Base-by-base conservation (phyloP, 23 red algal species). In the Porphyridium purpureum region DNA sequence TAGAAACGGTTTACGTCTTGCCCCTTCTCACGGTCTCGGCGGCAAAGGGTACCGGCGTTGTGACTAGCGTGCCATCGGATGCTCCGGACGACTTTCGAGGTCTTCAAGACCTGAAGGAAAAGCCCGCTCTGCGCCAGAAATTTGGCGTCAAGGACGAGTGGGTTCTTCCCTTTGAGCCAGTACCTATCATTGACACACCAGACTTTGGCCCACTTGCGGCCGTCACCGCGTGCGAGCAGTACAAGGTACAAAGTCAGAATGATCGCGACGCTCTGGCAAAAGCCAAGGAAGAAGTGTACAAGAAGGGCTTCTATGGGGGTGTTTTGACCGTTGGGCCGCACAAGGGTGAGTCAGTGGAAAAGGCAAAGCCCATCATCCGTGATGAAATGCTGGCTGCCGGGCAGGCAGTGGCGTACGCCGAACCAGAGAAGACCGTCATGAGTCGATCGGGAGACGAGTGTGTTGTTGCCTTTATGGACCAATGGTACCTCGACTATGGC, bases 401-500 rank as follows among this genome's bases (percentile, higher is more conserved):
- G 3, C 21, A 80, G 60, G 80, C 72, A 2, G 49, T 70, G 46
- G 25, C 54, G 29, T 98, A 98, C 36, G 75, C 68, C 7, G 90
- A 98, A 60, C 80, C 90, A 5, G 90, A 98, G 59, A 75, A 71
- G 20, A 70, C 64, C 57, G 90, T 98, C 1, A 67, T 86, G 32
- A 75, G 66, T 32, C 73, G 90, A 8, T 82, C 73, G 8, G 90
- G 90, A 21, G 78, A 80, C 31, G 79, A 85, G 49, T 98, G 90
- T 49, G 90, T 98, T 1, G 90, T 98, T 8, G 90, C 90, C 17
- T 60, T 86, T 25, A 74, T 70, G 62, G 90, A 98, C 42, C 90
- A 98, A 49, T 98, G 90, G 90, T 98, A 98, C 47, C 52, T 86
- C 21, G 72, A 80, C 21, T 98, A 98, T 40, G 90, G 90, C 21